phyloP scores from a whole-genome alignment of 2,329 filamentous ascomycete species.

The Gaeumannomyces tritici region DNA sequence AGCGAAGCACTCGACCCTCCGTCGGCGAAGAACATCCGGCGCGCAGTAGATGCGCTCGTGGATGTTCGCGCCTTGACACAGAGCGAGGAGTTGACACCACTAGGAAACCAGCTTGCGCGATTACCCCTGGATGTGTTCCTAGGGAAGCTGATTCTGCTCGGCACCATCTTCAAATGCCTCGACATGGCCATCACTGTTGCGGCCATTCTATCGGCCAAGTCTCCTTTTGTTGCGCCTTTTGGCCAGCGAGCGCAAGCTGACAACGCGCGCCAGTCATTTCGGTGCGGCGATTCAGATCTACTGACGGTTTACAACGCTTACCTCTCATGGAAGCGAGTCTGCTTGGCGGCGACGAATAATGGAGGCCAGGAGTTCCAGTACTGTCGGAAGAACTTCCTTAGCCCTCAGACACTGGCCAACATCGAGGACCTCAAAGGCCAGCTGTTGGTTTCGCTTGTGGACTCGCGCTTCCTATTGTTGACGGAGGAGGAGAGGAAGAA shows the following conservation, averaged over 20 bases:
- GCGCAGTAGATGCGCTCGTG: conserved; percentile 84
- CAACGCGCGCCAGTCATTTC: conserved; percentile 67
- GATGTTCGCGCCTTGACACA: conserved; percentile 84
- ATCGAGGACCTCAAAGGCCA: conserved; percentile 96
- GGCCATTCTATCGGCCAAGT: conserved; percentile 88
- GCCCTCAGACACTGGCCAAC: conserved; percentile 75
- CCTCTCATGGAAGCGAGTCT: conserved; percentile 75
- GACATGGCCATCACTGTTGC: conserved; percentile 89
- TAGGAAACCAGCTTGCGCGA: conserved; percentile 79
- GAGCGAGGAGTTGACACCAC: conserved; percentile 72
- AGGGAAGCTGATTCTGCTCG: conserved; percentile 83
- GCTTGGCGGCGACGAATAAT: conserved; percentile 40
- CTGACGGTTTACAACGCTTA: conserved; percentile 94
- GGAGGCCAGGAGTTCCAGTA: conserved; percentile 74
- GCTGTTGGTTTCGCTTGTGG: conserved; percentile 72
- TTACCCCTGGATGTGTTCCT: conserved; percentile 89
- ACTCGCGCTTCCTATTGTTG: conserved; percentile 73
- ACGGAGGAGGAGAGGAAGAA: conserved; percentile 61
- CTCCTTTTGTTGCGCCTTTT: conserved; percentile 81
- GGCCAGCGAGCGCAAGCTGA: conserved; percentile 77
- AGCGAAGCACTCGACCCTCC: conserved; percentile 84
- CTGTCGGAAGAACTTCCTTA: conserved; percentile 90
- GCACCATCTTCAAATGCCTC: conserved; percentile 79
- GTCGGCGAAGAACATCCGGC: conserved; percentile 81
- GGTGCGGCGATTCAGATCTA: conserved; percentile 80